Base-by-base conservation (phyloP, 306 rosid genomes). In the Fragaria nilgerrensis region DNA sequence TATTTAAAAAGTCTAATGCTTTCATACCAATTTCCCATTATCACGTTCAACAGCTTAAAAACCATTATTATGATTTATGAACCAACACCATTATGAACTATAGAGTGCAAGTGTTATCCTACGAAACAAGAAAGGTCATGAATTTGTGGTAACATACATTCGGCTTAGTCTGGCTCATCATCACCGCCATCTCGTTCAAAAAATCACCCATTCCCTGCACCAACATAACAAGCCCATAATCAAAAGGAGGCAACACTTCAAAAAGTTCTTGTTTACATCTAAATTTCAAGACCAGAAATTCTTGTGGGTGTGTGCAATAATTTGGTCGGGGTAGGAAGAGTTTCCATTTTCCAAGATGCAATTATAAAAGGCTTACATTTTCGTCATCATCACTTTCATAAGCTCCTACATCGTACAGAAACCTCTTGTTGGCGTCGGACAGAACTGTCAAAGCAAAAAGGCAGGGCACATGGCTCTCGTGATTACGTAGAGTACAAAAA, bases 161-260 rank as follows among this genome's bases (percentile, higher is more conserved):
- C 39, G 97, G 81, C 75, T 86, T 87, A 9, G 94, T 87, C 78
- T 92, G 93, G 80, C 80, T 87, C 97, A 95, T 95, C 97, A 95
- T 92, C 39, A 90, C 79, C 27, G 86, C 90, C 99, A 95, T 95
- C 82, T 95, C 99, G 47, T 75, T 83, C 89, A 95, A 77, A 76
- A 95, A 92, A 61, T 92, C 99, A 63, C 94, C 94, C 97, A 95
- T 92, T 14, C 89, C 99, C 99, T 95, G 94, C 88, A 85, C 48
- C 66, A 37, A 74, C 55, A 80, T 66, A 14, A 56, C 53, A 29
- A 70, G 44, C 20, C 78, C 63, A 75, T 62, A 72, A 67, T 1
- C 25, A 66, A 16, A 36, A 66, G 17, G 16, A 66, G 29, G 29
- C 16, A 64, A 64, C 17, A 64, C 45, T 16, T 5, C 2, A 4